phyloP scores from a whole-genome alignment of 257 asterid species.

The Jacaranda mimosifolia region DNA sequence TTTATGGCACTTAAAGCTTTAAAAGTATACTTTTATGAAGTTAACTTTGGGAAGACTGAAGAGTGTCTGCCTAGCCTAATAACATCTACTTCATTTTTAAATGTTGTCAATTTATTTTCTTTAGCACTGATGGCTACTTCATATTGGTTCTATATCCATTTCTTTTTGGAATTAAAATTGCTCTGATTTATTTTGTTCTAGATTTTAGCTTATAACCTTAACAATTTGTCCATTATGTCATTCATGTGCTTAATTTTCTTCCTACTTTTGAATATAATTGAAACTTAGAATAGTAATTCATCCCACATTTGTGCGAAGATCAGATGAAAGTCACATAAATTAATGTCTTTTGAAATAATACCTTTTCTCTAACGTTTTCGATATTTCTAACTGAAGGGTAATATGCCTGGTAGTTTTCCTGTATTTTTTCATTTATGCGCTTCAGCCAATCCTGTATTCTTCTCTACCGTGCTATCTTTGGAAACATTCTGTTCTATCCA shows the following conservation, averaged over 20 bases:
- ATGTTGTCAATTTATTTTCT: background rate
- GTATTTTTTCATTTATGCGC: slow-evolving; percentile 11
- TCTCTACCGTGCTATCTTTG: slow-evolving; percentile 13
- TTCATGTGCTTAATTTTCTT: background rate
- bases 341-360: background rate
- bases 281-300: background rate
- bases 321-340: slow-evolving; percentile 13
- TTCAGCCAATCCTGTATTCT: slow-evolving; percentile 14
- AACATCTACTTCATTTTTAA: background rate
- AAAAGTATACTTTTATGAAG: slow-evolving; percentile 8
- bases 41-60: background rate
- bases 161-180: background rate
- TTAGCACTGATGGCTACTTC: background rate
- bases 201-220: background rate
- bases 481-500: background rate
- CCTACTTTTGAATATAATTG: background rate
- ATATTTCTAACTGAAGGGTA: slow-evolving; percentile 22
- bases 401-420: background rate
- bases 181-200: slow-evolving; percentile 14
- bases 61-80: slow-evolving; percentile 13
- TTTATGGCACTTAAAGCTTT: background rate
- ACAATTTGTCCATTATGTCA: background rate
- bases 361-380: background rate
- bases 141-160: slow-evolving; percentile 1
- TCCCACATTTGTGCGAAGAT: background rate